These are phyloP conservation scores for Manihot esculenta DNA, from an alignment of 441 rosid species.

Conservation along the genomic window DNA sequence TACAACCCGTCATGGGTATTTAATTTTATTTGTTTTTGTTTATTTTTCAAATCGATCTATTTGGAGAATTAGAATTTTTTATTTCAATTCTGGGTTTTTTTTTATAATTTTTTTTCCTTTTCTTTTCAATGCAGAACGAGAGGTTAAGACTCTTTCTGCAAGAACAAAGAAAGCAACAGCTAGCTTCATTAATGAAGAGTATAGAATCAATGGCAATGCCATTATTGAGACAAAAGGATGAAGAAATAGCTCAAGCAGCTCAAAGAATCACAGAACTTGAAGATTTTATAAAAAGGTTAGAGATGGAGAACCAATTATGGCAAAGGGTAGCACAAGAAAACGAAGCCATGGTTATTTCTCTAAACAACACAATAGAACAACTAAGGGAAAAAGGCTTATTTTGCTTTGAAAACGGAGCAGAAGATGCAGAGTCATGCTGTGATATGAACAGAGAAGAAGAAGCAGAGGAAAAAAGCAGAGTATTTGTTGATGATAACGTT, in stretches of 20 bases:
- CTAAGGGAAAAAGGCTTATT: constrained; percentile 39
- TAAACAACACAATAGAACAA: constrained; percentile 54
- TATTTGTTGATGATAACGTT: constrained; percentile 6
- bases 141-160: constrained; percentile 49
- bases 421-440: constrained; percentile 47
- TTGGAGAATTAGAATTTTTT: neutral
- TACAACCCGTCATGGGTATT: too few species aligned
- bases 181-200: constrained; percentile 36
- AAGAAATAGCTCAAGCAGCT: constrained; percentile 50
- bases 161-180: constrained; percentile 60
- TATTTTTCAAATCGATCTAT: neutral
- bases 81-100: too few species aligned
- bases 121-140: constrained; percentile 48
- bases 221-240: constrained; percentile 56
- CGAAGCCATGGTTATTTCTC: constrained; percentile 51
- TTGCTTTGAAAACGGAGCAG: constrained; percentile 35
- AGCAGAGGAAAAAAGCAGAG: constrained; percentile 26
- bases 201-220: constrained; percentile 45
- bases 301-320: constrained; percentile 68
- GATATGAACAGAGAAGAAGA: constrained; percentile 22
- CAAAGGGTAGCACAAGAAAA: constrained; percentile 65
- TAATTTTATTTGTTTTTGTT: neutral
- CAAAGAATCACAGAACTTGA: constrained; percentile 57
- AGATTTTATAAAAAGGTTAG: constrained; percentile 44
- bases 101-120: neutral